phyloP scores from a whole-genome alignment of 805 yeast species.

The Kodamaea jinghongensis region DNA sequence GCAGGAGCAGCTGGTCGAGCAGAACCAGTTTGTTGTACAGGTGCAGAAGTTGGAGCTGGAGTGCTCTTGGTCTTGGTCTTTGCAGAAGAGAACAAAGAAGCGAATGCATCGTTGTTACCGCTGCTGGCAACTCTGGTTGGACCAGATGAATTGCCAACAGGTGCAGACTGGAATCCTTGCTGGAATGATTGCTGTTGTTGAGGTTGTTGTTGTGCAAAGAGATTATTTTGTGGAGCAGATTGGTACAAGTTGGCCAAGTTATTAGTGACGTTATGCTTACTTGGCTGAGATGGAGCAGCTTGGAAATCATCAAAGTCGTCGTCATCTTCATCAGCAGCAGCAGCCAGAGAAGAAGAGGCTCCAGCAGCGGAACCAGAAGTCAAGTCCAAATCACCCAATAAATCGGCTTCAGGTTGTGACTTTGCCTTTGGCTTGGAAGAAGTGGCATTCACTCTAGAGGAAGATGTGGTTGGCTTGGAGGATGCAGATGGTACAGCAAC shows the following conservation, averaged over 20 bases:
- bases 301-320: slow-evolving; percentile 85
- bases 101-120: slow-evolving; percentile 62
- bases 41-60: slow-evolving; percentile 6
- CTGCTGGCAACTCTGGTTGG: slow-evolving; percentile 26
- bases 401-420: slow-evolving; percentile 43
- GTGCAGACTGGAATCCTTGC: slow-evolving; percentile 12
- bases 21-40: not conserved
- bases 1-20: slow-evolving; percentile 8
- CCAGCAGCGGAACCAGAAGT: slow-evolving; percentile 28
- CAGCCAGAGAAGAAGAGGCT: slow-evolving; percentile 18
- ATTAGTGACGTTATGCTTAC: slow-evolving; percentile 18
- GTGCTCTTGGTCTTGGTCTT: slow-evolving; percentile 40
- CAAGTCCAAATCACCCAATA: slow-evolving; percentile 47
- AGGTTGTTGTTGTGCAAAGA: slow-evolving; percentile 10
- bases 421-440: slow-evolving; percentile 22
- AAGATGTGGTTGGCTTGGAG: slow-evolving; percentile 34
- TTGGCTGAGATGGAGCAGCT: slow-evolving; percentile 50
- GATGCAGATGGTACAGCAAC: slow-evolving; percentile 32
- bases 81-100: slow-evolving; percentile 66
- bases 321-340: slow-evolving; percentile 46
- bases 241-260: slow-evolving; percentile 29
- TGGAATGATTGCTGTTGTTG: slow-evolving; percentile 14
- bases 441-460: slow-evolving; percentile 34
- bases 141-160: slow-evolving; percentile 28
- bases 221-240: slow-evolving; percentile 15